phyloP scores from a whole-genome alignment of 2,329 filamentous ascomycete species.

The Piedraia hortae region DNA sequence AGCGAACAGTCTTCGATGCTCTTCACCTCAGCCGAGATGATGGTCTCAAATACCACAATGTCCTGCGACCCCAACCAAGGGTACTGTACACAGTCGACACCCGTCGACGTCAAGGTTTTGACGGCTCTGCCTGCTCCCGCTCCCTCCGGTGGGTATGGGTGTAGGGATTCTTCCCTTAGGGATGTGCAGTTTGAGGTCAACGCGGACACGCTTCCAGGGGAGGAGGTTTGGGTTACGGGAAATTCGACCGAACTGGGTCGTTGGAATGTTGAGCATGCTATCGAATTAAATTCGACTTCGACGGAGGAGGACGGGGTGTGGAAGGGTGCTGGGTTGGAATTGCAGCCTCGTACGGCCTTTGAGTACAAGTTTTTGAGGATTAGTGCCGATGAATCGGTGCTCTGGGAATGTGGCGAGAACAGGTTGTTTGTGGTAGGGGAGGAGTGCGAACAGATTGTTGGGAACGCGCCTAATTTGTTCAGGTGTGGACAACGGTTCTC shows the following conservation, averaged over 20 bases:
- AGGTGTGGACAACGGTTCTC: too few relatives aligned
- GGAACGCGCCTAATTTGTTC: constrained; percentile 1
- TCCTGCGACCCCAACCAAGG: too few relatives aligned
- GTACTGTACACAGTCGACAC: too few relatives aligned
- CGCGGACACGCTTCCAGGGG: constrained; percentile 24
- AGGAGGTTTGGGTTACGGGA: constrained; percentile 39
- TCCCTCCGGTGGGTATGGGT: too few relatives aligned
- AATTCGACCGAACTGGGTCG: constrained; percentile 28
- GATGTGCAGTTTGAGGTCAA: constrained; percentile 2
- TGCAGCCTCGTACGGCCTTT: constrained; percentile 27
- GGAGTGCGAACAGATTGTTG: background rate
- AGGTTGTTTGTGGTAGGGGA: background rate
- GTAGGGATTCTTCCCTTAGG: background rate
- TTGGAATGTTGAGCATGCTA: constrained; percentile 27
- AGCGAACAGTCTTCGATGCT: background rate
- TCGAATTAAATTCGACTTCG: constrained; percentile 27
- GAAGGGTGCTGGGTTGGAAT: constrained; percentile 20
- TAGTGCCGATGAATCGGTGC: constrained; percentile 23
- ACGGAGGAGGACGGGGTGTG: constrained; percentile 34
- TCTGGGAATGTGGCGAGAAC: constrained; percentile 25
- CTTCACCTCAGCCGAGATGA: background rate
- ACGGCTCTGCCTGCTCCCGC: too few relatives aligned
- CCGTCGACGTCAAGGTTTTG: too few relatives aligned
- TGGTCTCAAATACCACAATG: background rate
- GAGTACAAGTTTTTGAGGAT: constrained; percentile 43